phyloP scores from a whole-genome alignment of 495 filamentous ascomycete species.

The Tuber microsphaerosporum region DNA sequence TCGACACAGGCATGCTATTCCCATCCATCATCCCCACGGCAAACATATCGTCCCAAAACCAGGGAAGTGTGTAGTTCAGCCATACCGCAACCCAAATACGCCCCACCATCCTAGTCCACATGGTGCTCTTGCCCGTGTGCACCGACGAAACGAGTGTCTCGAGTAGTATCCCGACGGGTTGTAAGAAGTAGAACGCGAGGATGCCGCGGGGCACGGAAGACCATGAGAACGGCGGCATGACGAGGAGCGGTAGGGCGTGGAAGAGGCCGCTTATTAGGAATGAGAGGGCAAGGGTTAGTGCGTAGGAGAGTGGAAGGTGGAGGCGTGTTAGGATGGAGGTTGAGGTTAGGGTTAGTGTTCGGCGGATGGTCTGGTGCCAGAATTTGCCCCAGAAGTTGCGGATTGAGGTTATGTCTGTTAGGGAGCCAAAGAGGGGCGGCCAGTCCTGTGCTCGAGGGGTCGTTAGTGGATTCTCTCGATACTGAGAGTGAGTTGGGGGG shows the following conservation, averaged over 20 bases:
- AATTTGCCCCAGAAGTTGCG: slow-evolving; percentile 27
- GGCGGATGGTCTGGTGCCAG: slow-evolving; percentile 30
- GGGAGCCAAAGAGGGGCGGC: slow-evolving; percentile 26
- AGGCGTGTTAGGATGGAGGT: not conserved
- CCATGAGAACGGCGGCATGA: slow-evolving; percentile 31
- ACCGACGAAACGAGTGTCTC: slow-evolving; percentile 10
- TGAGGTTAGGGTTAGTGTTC: slow-evolving; percentile 5
- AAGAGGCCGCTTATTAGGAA: slow-evolving; percentile 25
- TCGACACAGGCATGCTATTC: slow-evolving; percentile 27
- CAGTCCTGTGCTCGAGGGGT: slow-evolving; percentile 17
- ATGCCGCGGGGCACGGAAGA: not conserved
- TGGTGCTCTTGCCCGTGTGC: not conserved
- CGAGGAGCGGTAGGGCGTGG: slow-evolving; percentile 25
- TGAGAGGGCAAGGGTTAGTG: not conserved
- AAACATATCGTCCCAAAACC: slow-evolving; percentile 29
- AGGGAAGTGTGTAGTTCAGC: slow-evolving; percentile 18
- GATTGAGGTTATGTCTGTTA: slow-evolving; percentile 20
- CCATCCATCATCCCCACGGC: slow-evolving; percentile 31
- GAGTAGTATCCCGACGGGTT: slow-evolving; percentile 14
- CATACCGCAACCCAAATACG: slow-evolving; percentile 19
- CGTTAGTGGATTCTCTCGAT: slow-evolving; percentile 4
- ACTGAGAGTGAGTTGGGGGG: not conserved
- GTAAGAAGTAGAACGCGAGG: not conserved
- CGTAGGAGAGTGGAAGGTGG: not conserved
- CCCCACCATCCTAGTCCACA: slow-evolving; percentile 20